A percentile compares a stretch with the other conserved stretches of the same genome.
These are phyloP conservation scores for Pichia eremophila DNA, from an alignment of 805 yeast species.

Conservation along the genomic window DNA sequence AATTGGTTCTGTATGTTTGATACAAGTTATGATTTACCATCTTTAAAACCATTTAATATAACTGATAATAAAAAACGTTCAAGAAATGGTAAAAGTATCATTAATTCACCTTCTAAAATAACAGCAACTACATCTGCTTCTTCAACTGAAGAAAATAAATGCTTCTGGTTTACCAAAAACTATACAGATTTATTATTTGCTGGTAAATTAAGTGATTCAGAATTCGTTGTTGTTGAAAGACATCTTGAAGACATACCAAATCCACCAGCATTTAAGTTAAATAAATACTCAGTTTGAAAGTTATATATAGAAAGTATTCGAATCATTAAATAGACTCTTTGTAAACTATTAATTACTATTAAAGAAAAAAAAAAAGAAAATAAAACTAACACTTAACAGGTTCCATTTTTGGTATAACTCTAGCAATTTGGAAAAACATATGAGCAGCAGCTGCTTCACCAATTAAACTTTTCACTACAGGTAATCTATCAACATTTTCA, in stretches of 20 bases:
- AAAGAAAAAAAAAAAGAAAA: background rate
- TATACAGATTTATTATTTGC: constrained; percentile 66
- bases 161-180: constrained; percentile 70
- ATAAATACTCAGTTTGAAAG: constrained; percentile 33
- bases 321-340: background rate
- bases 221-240: constrained; percentile 68
- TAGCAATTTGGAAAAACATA: constrained; percentile 57
- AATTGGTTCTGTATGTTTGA: constrained; percentile 76
- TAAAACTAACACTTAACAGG: constrained; percentile 8
- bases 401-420: constrained; percentile 36
- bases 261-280: constrained; percentile 56
- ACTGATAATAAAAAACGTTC: constrained; percentile 23
- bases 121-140: background rate
- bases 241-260: constrained; percentile 48
- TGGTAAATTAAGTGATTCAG: constrained; percentile 40
- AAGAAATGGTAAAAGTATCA: constrained; percentile 21
- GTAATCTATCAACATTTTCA: constrained; percentile 25
- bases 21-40: constrained; percentile 21
- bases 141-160: constrained; percentile 19
- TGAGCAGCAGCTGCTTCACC: constrained; percentile 63
- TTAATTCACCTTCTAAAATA: constrained; percentile 2
- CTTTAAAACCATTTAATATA: background rate
- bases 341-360: background rate
- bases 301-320: background rate
- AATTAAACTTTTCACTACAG: constrained; percentile 35